phyloP scores from a whole-genome alignment of 441 rosid species.

The Omphalea diandra region DNA sequence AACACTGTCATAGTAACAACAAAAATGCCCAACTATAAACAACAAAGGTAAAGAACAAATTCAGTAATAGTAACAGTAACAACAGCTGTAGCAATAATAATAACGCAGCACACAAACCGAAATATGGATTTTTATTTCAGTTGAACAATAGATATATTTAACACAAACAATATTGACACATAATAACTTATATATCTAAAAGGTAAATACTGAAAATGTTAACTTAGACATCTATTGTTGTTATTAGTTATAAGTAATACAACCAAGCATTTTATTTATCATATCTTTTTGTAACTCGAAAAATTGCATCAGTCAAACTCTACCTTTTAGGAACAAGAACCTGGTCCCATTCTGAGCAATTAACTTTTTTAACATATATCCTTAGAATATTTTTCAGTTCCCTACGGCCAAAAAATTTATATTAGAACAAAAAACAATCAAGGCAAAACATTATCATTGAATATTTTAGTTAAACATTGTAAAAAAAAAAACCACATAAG shows the following conservation, averaged over 20 bases:
- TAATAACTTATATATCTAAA: neutral
- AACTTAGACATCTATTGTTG: too few relatives aligned
- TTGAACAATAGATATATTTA: too few relatives aligned
- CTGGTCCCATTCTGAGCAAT: constrained; percentile 92
- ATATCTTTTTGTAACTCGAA: constrained; percentile 4
- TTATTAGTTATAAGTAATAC: constrained; percentile 6
- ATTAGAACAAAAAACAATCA: constrained; percentile 9
- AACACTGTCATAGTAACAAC: too few relatives aligned
- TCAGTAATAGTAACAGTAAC: neutral
- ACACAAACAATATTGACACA: constrained; percentile 2
- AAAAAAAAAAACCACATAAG: neutral
- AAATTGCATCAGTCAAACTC: constrained; percentile 12
- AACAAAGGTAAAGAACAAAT: constrained; percentile 8
- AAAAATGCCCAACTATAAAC: too few relatives aligned
- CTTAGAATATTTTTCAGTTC: constrained; percentile 83
- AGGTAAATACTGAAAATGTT: too few relatives aligned
- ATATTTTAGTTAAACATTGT: neutral
- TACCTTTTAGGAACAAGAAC: constrained; percentile 88
- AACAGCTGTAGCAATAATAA: neutral
- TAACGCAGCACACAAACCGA: too few relatives aligned
- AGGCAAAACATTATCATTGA: neutral
- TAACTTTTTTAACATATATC: constrained; percentile 65
- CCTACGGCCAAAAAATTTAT: constrained; percentile 39
- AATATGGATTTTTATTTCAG: too few relatives aligned
- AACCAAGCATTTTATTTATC: neutral